phyloP scores from a whole-genome alignment of 805 yeast species.

The Candida ipomoeae region DNA sequence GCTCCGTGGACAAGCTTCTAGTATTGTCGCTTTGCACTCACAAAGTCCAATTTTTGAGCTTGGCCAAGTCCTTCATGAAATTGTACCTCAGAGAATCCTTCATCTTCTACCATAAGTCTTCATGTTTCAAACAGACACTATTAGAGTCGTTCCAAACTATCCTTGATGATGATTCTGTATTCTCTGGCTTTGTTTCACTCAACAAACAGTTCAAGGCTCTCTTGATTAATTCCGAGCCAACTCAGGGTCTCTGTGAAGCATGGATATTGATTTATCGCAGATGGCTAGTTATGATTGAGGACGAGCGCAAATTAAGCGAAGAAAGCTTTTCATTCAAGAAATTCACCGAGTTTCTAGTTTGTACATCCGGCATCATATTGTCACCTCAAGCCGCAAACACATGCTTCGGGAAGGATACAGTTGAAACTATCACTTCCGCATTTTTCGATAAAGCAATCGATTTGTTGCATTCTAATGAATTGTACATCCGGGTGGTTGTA shows the following conservation, averaged over 20 bases:
- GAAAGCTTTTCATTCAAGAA: constrained; percentile 54
- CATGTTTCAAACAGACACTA: constrained; percentile 21
- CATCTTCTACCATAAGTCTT: constrained; percentile 1
- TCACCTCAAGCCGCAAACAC: constrained; percentile 23
- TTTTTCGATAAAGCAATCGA: constrained; percentile 50
- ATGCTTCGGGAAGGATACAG: constrained; percentile 22
- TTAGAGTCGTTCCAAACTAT: constrained; percentile 25
- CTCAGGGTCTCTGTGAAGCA: constrained; percentile 35
- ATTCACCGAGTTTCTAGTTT: constrained; percentile 69
- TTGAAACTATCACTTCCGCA: constrained; percentile 31
- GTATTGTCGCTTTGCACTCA: constrained; percentile 50
- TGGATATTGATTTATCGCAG: constrained; percentile 47
- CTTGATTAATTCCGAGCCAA: constrained; percentile 32
- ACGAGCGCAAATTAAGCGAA: constrained; percentile 25
- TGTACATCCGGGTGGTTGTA: constrained; percentile 62
- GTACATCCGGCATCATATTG: constrained; percentile 62
- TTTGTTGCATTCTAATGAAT: constrained; percentile 45
- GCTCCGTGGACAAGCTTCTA: constrained; percentile 48
- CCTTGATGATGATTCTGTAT: constrained; percentile 47
- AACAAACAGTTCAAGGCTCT: constrained; percentile 58
- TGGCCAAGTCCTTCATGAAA: constrained; percentile 39
- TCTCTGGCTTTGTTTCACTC: constrained; percentile 69
- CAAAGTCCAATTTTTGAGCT: constrained; percentile 45
- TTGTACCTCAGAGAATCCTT: constrained; percentile 24
- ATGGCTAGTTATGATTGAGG: constrained; percentile 39